These are phyloP conservation scores for Cylindricascospora bacillispora DNA, from an alignment of 1,139 yeast genomes.

Conservation along the genomic window DNA sequence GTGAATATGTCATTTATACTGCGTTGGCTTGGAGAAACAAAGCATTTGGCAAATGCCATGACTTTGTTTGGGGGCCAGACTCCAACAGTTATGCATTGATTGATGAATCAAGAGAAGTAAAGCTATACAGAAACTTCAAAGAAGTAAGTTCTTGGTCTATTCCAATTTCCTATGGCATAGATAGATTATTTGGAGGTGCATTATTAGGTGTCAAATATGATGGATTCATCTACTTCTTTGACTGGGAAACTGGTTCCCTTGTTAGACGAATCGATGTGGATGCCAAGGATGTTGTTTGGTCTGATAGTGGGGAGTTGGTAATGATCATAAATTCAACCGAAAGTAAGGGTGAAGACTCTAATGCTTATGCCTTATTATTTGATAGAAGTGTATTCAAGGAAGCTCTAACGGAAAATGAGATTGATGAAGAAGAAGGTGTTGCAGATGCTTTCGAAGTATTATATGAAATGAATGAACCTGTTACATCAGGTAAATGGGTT, in stretches of 20 bases:
- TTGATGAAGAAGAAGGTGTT: conserved; percentile 76
- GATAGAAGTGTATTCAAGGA: conserved; percentile 54
- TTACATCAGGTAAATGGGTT: conserved; percentile 86
- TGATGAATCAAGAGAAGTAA: conserved; percentile 52
- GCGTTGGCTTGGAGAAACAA: conserved; percentile 98
- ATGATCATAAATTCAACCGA: conserved; percentile 49
- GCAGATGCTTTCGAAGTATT: conserved; percentile 78
- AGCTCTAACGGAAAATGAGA: conserved; percentile 44
- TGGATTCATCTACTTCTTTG: conserved; percentile 77
- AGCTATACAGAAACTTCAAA: conserved; percentile 73
- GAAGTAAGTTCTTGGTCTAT: conserved; percentile 52
- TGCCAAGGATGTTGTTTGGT: conserved; percentile 77
- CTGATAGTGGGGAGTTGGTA: conserved; percentile 83
- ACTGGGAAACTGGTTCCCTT: conserved; percentile 79
- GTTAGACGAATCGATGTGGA: conserved; percentile 81
- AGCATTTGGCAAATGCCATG: conserved; percentile 80
- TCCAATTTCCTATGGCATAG: conserved; percentile 63
- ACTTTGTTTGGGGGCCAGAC: conserved; percentile 92
- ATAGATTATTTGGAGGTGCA: conserved; percentile 76
- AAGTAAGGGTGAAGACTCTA: conserved; percentile 30
- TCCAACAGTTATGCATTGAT: conserved; percentile 78
- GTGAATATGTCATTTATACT: conserved; percentile 90
- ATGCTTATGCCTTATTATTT: conserved; percentile 71
- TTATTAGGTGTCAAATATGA: conserved; percentile 67
- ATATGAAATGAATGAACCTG: conserved; percentile 67